Base-by-base conservation (phyloP, 345 rosid genomes). In the Ceriops zippeliana region DNA sequence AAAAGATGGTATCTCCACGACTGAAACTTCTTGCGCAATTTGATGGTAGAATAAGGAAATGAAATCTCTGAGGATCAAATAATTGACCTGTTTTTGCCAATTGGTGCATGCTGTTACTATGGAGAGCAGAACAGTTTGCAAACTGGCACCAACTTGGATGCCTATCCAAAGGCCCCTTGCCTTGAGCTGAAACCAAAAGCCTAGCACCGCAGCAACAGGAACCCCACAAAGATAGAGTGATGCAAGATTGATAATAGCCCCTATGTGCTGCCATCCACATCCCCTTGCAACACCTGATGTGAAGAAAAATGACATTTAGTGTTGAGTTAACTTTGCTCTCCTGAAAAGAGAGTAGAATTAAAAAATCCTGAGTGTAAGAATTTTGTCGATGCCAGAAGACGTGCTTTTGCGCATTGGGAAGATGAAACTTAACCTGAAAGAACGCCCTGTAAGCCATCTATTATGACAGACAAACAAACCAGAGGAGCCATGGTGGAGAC, bases 251-350 rank as follows among this genome's bases (percentile, higher is more conserved):
- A 61, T 51, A 60, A 51, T 66, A 9, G 67, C 67, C n/a, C 76
- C 76, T 56, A 51, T 20, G 26, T 61, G 58, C 57, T 73, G 76
- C 76, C 76, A 73, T 47, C 75, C 75, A 65, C 75, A 46, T 58
- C 75, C 75, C 11, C 70, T 72, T 2, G 70, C 70, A 65, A 72
- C 31, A 15, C 76, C 76, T 73, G 67, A 49, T 3, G 10, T 53
- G 13, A 30, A 3, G 22, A 27, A 30, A 31, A 6, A 13, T 1
- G 6, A 7, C 37, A 34, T 34, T 7, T 34, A 0, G 37, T 34
- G 1, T 34, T 34, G 37, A 34, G 37, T 34, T 34, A 34, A 34
- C 37, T 34, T 34, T 7, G 6, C 37, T 34, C 37, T 7, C 37
- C 8, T 7, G 37, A 7, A 6, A 34, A 6, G 35, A 34, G 9